These are phyloP conservation scores for Trichoderma sp. DNA, from an alignment of 2,329 filamentous ascomycete species.

Conservation along the genomic window DNA sequence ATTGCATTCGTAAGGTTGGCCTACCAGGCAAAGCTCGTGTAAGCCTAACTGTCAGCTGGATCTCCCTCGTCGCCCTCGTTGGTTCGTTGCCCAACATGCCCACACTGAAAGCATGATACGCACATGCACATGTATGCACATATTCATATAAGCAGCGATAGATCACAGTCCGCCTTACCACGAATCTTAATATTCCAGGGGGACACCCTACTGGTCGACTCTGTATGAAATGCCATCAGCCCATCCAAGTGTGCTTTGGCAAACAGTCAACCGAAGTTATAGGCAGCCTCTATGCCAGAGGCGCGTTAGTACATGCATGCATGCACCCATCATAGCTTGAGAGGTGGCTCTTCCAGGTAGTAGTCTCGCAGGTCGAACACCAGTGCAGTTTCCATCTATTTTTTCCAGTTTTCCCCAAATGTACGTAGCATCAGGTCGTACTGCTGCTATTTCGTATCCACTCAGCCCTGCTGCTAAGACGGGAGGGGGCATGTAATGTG, in stretches of 20 bases:
- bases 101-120: constrained; percentile 6
- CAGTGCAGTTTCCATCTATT: constrained; percentile 8
- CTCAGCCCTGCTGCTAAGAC: constrained; percentile 24
- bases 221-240: neutral
- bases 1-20: neutral
- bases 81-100: constrained; percentile 22
- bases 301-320: constrained; percentile 13
- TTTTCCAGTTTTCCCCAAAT: neutral
- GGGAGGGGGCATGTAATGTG: constrained; percentile 23
- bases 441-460: constrained; percentile 18
- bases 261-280: neutral
- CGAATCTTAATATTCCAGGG: constrained; percentile 1
- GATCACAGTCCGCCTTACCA: constrained; percentile 19
- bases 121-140: constrained; percentile 16
- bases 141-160: constrained; percentile 5
- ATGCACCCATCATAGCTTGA: constrained; percentile 6
- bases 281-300: constrained; percentile 12
- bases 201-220: constrained; percentile 22
- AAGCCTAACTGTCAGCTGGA: constrained; percentile 15
- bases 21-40: neutral
- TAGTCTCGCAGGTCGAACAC: constrained; percentile 6
- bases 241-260: neutral
- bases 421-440: constrained; percentile 15
- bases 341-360: constrained; percentile 10
- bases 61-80: constrained; percentile 1